Conservation (phyloP, 371 early-diverging fungal genomes). For the Capillidium heterosporum region DNA sequence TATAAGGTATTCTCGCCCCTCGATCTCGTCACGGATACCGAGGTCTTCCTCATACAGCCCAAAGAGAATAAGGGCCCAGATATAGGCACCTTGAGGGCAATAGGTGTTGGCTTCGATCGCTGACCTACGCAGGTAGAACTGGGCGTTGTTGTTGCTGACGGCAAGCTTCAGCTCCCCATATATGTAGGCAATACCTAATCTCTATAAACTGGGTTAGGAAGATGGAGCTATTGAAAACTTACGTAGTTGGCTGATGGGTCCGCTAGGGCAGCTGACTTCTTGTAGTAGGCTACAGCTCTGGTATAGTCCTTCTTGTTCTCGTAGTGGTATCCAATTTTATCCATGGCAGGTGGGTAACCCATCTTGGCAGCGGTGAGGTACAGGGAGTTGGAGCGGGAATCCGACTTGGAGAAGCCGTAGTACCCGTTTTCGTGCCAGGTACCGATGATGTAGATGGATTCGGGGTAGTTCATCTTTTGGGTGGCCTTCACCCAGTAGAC, state of each 20-base stretch:
- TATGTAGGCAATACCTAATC: slow-evolving; percentile 31
- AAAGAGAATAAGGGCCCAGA: slow-evolving; percentile 35
- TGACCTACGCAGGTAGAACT: slow-evolving; percentile 49
- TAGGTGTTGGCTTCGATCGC: slow-evolving; percentile 36
- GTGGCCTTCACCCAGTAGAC: slow-evolving; percentile 48
- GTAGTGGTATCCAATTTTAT: slow-evolving; percentile 21
- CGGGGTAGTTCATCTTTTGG: slow-evolving; percentile 39
- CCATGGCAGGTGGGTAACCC: slow-evolving; percentile 17
- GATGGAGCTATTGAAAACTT: slow-evolving; percentile 11
- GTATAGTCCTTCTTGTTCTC: slow-evolving; percentile 37
- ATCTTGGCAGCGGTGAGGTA: slow-evolving; percentile 20
- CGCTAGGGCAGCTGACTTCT: slow-evolving; percentile 49
- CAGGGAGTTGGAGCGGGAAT: slow-evolving; percentile 21
- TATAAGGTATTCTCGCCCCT: slow-evolving; percentile 20
- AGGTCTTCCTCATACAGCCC: slow-evolving; percentile 17
- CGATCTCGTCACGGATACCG: slow-evolving; percentile 17
- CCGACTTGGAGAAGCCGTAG: slow-evolving; percentile 29
- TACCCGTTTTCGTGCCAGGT: slow-evolving; percentile 42
- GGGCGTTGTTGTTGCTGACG: slow-evolving; percentile 37
- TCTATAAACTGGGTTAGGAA: slow-evolving; percentile 10
- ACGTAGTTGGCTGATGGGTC: slow-evolving; percentile 48
- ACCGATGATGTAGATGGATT: slow-evolving; percentile 47
- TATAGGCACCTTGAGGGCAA: slow-evolving; percentile 48
- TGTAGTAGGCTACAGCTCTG: slow-evolving; percentile 52
- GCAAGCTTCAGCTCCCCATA: slow-evolving; percentile 39